Evolutionary conservation across 1,284 basidiomycete genomes (phyloP), one percentile per base, ranked within the genome.

Genomic region (Ganoderma lingzhi): DNA sequence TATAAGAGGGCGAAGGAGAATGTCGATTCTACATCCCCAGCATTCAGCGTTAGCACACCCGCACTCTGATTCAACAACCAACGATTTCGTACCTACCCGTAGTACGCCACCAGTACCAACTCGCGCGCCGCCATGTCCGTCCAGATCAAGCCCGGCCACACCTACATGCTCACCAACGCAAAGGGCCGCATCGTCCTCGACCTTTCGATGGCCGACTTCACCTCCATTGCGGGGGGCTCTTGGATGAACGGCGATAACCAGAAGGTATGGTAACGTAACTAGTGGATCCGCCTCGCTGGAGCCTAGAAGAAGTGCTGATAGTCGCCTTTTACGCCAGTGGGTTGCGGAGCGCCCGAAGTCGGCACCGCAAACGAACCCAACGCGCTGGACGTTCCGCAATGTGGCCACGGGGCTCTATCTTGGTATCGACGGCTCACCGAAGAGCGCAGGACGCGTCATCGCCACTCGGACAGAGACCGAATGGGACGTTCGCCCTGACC

Each of bases 111-210:
- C 23, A 42, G 48, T 19, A 30, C 51, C 45, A 45, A 15, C 51
- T 30, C 41, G 37, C 19, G 39, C 62, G 44, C 42, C 55, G 60
- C 39, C 63, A 68, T 70, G 69, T 37, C 55, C 30, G 39, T 55
- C 64, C 66, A 70, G 48, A 65, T 68, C 48, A 30, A 70, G 64
- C 61, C 69, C 51, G 67, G 70, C 55, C 73, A 71, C 70, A 74
- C 73, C 23, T 89, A 87, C 79, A 80, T 73, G 59, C 80, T 89
- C 72, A 80, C 74, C 59, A 88, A 88, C 77, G 79, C 74, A 69
- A 83, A 85, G 72, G 78, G 80, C n/a, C 82, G 81, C 1, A 86
- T 83, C 4, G 85, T 82, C 37, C 68, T 88, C n/a, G 87, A 89
- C 72, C 81, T 88, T 55, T 88, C 86, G 32, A 86, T 83, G 6